Percentiles rank a stretch among this genome's conserved stretches.
Evolutionary conservation across 108 stramenopile genomes (phyloP).

Genomic region (Pseudonitzschia multiseries): DNA sequence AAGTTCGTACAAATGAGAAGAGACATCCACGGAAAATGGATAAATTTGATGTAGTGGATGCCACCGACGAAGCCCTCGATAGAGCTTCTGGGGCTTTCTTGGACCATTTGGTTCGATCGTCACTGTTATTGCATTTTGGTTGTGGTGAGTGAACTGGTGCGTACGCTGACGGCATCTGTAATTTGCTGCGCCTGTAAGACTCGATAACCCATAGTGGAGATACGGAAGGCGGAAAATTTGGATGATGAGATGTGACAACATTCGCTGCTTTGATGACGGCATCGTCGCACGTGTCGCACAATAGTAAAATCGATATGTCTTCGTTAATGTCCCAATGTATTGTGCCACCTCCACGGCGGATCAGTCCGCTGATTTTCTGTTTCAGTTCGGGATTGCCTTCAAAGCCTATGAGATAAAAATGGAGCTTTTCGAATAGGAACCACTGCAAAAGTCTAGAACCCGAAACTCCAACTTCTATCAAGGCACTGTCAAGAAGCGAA

Average conservation of each 20-base stretch:
- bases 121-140: not conserved
- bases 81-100: slow-evolving; percentile 1
- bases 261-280: slow-evolving; percentile 43
- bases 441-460: not conserved
- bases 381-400: slow-evolving; percentile 25
- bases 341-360: slow-evolving; percentile 63
- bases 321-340: slow-evolving; percentile 71
- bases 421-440: slow-evolving; percentile 22
- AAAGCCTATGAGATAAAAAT: slow-evolving; percentile 36
- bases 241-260: slow-evolving; percentile 48
- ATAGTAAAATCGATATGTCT: slow-evolving; percentile 54
- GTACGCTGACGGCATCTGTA: slow-evolving; percentile 19
- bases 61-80: slow-evolving; percentile 12
- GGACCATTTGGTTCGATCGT: not conserved
- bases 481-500: not conserved
- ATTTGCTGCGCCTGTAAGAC: slow-evolving; percentile 19
- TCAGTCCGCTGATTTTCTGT: slow-evolving; percentile 39
- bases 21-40: slow-evolving; percentile 57
- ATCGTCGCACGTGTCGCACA: slow-evolving; percentile 53
- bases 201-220: slow-evolving; percentile 61
- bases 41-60: slow-evolving; percentile 11
- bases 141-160: slow-evolving; percentile 20
- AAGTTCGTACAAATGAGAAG: slow-evolving; percentile 48
- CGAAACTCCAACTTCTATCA: not conserved
- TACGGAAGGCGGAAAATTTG: slow-evolving; percentile 55